A percentile compares a stretch with the other conserved stretches of the same genome.
These are phyloP conservation scores for Colletotrichum tofieldiae DNA, from an alignment of 2,329 filamentous ascomycete species.

Conservation along the genomic window DNA sequence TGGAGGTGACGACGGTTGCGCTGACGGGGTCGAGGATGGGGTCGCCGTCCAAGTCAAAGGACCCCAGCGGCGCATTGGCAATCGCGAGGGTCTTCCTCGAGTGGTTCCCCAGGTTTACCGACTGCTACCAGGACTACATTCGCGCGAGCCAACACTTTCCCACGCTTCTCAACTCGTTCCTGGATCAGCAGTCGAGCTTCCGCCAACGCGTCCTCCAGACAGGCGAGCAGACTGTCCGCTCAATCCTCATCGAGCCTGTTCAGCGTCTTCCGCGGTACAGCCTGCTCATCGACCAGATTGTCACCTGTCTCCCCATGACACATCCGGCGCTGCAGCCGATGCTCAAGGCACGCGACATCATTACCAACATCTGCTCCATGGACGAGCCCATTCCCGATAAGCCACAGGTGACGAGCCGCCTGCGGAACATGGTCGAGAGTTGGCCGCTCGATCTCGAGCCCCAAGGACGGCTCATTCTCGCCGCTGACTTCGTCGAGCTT, in stretches of 20 bases:
- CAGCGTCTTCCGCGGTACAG: constrained; percentile 96
- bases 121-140: constrained; percentile 95
- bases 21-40: constrained; percentile 61
- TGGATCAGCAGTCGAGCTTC: constrained; percentile 87
- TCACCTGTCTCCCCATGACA: constrained; percentile 85
- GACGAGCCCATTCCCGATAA: constrained; percentile 81
- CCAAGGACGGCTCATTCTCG: constrained; percentile 84
- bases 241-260: constrained; percentile 94
- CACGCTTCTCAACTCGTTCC: constrained; percentile 82
- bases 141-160: constrained; percentile 90
- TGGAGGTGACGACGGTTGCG: constrained; percentile 70
- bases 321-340: constrained; percentile 88
- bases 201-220: constrained; percentile 84
- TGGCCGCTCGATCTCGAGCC: constrained; percentile 84
- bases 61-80: constrained; percentile 83
- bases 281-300: constrained; percentile 95
- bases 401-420: constrained; percentile 79
- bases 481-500: constrained; percentile 85
- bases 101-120: constrained; percentile 93
- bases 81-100: constrained; percentile 88
- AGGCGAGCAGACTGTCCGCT: constrained; percentile 92
- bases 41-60: constrained; percentile 67
- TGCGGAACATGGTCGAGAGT: constrained; percentile 82
- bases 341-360: constrained; percentile 91
- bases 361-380: constrained; percentile 96